Conservation (phyloP, 108 stramenopile species). For the Chaetoceros muelleri region DNA sequence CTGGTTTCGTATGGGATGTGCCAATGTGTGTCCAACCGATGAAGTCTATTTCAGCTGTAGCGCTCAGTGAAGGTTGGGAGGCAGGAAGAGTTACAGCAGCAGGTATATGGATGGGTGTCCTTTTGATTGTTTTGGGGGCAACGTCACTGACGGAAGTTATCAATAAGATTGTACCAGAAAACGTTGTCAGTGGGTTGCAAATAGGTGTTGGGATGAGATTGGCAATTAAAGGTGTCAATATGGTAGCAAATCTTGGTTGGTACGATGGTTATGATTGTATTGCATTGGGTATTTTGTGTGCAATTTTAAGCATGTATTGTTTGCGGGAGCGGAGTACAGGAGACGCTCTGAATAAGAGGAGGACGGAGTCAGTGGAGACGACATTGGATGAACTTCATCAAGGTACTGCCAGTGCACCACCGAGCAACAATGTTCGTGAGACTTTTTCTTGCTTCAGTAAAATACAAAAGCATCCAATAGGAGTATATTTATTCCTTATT, state of each 20-base stretch:
- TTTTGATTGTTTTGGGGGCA: conserved; percentile 38
- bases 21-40: conserved; percentile 88
- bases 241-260: conserved; percentile 45
- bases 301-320: conserved; percentile 29
- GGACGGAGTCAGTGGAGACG: not conserved
- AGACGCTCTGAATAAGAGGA: conserved; percentile 2
- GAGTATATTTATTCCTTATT: conserved; percentile 49
- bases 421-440: too few relatives aligned
- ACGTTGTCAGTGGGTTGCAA: conserved; percentile 68
- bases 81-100: conserved; percentile 45
- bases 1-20: conserved; percentile 57
- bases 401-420: too few relatives aligned
- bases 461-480: conserved; percentile 22
- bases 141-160: conserved; percentile 63
- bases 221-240: conserved; percentile 40
- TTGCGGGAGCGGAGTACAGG: conserved; percentile 10
- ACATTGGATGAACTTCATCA: too few relatives aligned
- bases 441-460: conserved; percentile 2
- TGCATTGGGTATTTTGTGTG: conserved; percentile 24
- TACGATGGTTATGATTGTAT: conserved; percentile 39
- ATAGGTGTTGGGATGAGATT: conserved; percentile 68
- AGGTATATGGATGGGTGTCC: conserved; percentile 55
- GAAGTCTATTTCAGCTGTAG: conserved; percentile 78
- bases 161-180: conserved; percentile 51
- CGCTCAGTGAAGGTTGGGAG: conserved; percentile 34